Evolutionary conservation across 257 asterid genomes (phyloP), one percentile per base, ranked within the genome.

Genomic region (Nicotiana paniculata): DNA sequence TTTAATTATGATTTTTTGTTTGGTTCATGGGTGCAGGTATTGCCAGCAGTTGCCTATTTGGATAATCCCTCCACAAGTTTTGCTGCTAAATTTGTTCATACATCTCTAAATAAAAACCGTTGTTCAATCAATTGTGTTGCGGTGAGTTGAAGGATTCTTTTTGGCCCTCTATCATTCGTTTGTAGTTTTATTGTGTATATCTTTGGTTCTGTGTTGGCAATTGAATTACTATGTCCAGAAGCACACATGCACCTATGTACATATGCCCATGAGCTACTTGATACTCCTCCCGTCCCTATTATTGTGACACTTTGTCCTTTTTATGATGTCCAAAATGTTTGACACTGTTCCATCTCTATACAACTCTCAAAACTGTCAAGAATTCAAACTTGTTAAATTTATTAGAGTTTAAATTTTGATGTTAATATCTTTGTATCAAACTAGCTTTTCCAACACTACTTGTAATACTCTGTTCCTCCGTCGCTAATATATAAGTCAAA

Each of bases 41-140:
- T 96, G 91, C 99, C 99, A 67, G 77, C 95, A 82, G 92, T 87
- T 69, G 97, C 93, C 76, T 92, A 94, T 87, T 33, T 70, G 82
- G 98, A 96, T 83, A 96, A 96, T 88, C 98, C 99, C 46, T 96
- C 99, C 80, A 94, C 97, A 68, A 92, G 98, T 86, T 96, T 91
- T 87, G 97, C 99, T n/a, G 91, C 97, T 53, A 96, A 96, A 91
- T 96, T 94, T 90, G 99, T 93, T 39, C 99, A 96, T 88, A 94
- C 98, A 70, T 96, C 99, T 79, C 86, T 94, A 79, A 96, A 96
- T 91, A 96, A 96, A 92, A 96, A 94, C 85, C 91, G 98, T 46
- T 94, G 98, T 90, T 89, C 99, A 59, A 94, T 96, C 81, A 96
- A 96, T 88, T 88, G 95, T 81, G 98, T 96, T 81, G 80, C 90